Base-by-base conservation (phyloP, 2,329 filamentous ascomycete species). In the Paecilomyces niveus region DNA sequence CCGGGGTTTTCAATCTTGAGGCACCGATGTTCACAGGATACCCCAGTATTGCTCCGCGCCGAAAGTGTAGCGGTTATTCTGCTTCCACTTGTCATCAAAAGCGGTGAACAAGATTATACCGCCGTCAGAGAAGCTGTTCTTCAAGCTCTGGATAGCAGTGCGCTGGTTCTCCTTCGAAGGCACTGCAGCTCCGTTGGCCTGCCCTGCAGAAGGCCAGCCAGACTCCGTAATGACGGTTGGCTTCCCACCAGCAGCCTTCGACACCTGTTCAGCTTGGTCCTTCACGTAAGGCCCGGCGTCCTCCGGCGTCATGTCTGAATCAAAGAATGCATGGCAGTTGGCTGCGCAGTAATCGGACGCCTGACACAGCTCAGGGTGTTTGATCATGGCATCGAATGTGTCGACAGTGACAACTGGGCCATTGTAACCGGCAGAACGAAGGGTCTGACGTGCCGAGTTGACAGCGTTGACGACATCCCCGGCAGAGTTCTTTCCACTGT, bases 321-420 rank as follows among this genome's bases (percentile, higher is more conserved):
- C 89, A 72, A 94, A 96, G 81, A 92, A 96, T 11, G 90, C 84
- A 73, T 96, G 91, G 64, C 86, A 84, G 74, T 96, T 96, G 70
- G 88, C 83, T 15, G 90, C 89, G 67, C 87, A 90, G 76, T 89
- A 90, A 68, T 95, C 90, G 0, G 88, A 89, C 53, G 78, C 80
- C 26, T 85, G 72, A 75, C 91, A 95, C 54, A 96, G 81, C 55
- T 83, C 76, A 0, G 87, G 87, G 65, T 93, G 82, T 55, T 78
- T 74, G 54, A 86, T 77, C n/a, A 86, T 81, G 4, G 87, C 85
- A 22, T 83, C 81, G 67, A 90, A 89, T 0, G 89, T 93, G 70
- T 96, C 92, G 53, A 93, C 89, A 0, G 88, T 86, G 39, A 92
- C 89, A 31, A 96, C 85, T 1, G 85, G 84, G 2, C 91, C 91